Percentiles rank a stretch among this genome's conserved stretches.
These are phyloP conservation scores for Trichoderma asperellum DNA, from an alignment of 2,329 filamentous ascomycete species.

Conservation along the genomic window DNA sequence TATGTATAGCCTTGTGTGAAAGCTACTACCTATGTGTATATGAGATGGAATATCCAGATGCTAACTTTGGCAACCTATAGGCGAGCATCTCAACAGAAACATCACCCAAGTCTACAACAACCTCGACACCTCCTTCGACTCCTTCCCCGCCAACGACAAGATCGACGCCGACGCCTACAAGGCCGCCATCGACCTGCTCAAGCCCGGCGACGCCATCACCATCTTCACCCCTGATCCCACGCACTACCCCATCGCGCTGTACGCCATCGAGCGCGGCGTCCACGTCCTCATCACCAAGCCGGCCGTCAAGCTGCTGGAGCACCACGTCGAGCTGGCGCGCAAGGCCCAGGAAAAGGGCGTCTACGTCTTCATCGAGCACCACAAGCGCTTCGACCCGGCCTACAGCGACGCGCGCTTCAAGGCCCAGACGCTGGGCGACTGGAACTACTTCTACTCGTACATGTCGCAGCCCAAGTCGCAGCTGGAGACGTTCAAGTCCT, in stretches of 20 bases:
- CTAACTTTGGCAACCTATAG: conserved; percentile 46
- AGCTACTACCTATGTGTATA: too few relatives aligned
- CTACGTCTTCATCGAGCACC: conserved; percentile 92
- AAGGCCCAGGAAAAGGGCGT: conserved; percentile 75
- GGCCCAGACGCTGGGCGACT: conserved; percentile 79
- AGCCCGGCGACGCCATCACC: conserved; percentile 84
- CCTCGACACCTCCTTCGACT: conserved; percentile 83
- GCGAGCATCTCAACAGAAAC: conserved; percentile 83
- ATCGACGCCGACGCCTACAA: conserved; percentile 85
- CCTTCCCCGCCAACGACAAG: conserved; percentile 74
- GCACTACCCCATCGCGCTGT: conserved; percentile 88
- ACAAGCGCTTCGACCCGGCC: conserved; percentile 93
- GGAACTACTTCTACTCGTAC: conserved; percentile 98
- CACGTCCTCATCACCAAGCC: conserved; percentile 96
- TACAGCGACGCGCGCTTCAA: conserved; percentile 85
- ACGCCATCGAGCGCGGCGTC: conserved; percentile 84
- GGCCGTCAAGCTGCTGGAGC: conserved; percentile 79
- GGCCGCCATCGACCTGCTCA: conserved; percentile 79
- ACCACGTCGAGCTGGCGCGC: conserved; percentile 77
- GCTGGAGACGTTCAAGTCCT: conserved; percentile 91
- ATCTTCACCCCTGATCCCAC: conserved; percentile 96
- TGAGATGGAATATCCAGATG: not conserved
- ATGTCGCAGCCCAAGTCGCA: conserved; percentile 93
- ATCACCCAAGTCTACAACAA: conserved; percentile 86
- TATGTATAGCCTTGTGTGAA: conserved; percentile 50